These are phyloP conservation scores for Fusarium brevicatenulatum DNA, from an alignment of 2,329 filamentous ascomycete species.

Conservation along the genomic window DNA sequence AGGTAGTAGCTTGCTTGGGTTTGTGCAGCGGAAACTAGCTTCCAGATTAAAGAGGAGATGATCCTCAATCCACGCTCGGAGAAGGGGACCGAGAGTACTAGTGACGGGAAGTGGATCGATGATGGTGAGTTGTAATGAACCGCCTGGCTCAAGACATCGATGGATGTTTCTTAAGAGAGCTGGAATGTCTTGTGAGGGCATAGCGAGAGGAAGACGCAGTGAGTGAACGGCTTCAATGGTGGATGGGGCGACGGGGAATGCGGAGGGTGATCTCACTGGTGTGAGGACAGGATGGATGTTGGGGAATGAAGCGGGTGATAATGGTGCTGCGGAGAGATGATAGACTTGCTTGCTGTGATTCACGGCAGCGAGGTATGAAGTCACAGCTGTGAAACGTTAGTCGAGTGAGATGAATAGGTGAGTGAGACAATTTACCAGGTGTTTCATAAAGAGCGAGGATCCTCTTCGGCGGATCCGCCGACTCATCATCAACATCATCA, in stretches of 20 bases:
- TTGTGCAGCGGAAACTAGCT: constrained; percentile 66
- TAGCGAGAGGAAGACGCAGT: constrained; percentile 65
- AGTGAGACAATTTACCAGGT: neutral
- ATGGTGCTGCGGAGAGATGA: constrained; percentile 26
- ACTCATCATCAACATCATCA: constrained; percentile 41
- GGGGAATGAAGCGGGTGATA: constrained; percentile 47
- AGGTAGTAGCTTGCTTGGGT: constrained; percentile 67
- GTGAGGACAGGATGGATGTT: constrained; percentile 55
- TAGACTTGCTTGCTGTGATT: constrained; percentile 27
- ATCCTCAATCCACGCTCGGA: constrained; percentile 70
- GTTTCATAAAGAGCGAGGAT: constrained; percentile 32
- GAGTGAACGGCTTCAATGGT: constrained; percentile 62
- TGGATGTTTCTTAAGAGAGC: constrained; percentile 66
- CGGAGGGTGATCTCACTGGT: constrained; percentile 50
- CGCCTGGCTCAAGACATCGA: constrained; percentile 65
- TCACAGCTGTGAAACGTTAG: constrained; percentile 6
- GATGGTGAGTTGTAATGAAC: constrained; percentile 66
- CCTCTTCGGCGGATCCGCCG: constrained; percentile 11
- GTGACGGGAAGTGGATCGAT: constrained; percentile 70
- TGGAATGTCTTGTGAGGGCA: constrained; percentile 66
- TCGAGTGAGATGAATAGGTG: rapidly evolving
- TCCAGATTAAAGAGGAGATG: constrained; percentile 69
- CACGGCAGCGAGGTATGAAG: constrained; percentile 26
- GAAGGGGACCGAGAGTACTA: constrained; percentile 63
- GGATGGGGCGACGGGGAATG: constrained; percentile 52